Evolutionary conservation across 1,284 basidiomycete species (phyloP), one percentile per base, ranked within the genome.

Genomic region (Rugiboletus extremiorientalis): DNA sequence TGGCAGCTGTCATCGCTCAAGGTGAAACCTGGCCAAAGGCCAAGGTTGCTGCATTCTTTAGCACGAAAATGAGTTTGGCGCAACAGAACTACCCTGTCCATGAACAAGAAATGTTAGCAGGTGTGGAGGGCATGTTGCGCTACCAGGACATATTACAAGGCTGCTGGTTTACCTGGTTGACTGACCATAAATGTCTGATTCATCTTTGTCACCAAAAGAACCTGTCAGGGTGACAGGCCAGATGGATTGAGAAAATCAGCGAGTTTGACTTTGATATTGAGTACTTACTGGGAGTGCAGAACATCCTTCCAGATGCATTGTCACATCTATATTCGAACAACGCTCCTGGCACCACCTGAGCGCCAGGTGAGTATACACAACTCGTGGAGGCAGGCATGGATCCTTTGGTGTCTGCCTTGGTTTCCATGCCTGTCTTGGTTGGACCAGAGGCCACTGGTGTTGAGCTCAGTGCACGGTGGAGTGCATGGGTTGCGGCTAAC

Each of bases 21-120:
- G 36, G 18, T 3, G 6, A 5, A 2, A 8, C 18, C 6, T 37
- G 36, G 36, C 1, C 6, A 5, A 4, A 1, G 1, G 18, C 36
- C 2, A 20, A 20, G 6, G 6, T 37, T 1, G 15, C 36, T 7
- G 15, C 18, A 5, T 37, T 37, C 36, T 37, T 37, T 18, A 37
- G 18, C 18, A 20, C 18, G 2, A 37, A 20, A 8, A 37, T 37
- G 36, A 20, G 18, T 1, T 6, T 20, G 9, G 6, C 36, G 1
- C 36, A 20, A 20, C 18, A 20, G 11, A 37, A 37, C 18, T 37
- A 37, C 18, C 18, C 6, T 20, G n/a, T n/a, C n/a, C n/a, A n/a
- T n/a, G n/a, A n/a, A n/a, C n/a, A n/a, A n/a, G n/a, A n/a, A n/a
- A n/a, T 37, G 36, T 11, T 37, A 3, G 36, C 36, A 18, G 36